These are phyloP conservation scores for Hericium alpestre DNA, from an alignment of 768 basidiomycete genomes.

Conservation along the genomic window DNA sequence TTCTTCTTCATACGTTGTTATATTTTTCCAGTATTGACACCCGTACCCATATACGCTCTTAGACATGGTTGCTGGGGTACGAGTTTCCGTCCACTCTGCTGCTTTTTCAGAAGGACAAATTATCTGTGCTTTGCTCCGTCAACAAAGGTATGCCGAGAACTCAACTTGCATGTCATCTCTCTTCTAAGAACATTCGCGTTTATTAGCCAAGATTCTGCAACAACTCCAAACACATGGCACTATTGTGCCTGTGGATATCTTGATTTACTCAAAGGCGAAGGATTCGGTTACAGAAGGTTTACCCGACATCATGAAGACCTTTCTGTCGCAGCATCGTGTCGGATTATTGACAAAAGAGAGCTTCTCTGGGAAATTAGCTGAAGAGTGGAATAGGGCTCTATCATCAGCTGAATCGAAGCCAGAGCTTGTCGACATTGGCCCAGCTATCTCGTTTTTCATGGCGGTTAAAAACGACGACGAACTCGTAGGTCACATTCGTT, in stretches of 20 bases:
- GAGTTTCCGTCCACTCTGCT: constrained; percentile 94
- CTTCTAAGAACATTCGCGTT: not conserved
- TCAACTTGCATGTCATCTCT: not conserved
- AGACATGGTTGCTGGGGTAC: constrained; percentile 97
- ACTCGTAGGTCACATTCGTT: constrained; percentile 41
- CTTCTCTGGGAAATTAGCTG: constrained; percentile 74
- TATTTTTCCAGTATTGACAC: not conserved
- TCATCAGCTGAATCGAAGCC: constrained; percentile 47
- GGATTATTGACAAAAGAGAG: constrained; percentile 76
- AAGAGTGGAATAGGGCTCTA: constrained; percentile 73
- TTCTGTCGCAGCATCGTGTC: constrained; percentile 51
- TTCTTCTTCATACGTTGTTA: not conserved
- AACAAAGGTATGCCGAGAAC: constrained; percentile 58
- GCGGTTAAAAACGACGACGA: constrained; percentile 89
- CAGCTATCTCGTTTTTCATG: constrained; percentile 68
- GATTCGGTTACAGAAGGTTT: constrained; percentile 68
- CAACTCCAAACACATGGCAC: constrained; percentile 56
- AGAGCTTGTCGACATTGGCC: constrained; percentile 69
- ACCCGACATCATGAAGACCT: constrained; percentile 53
- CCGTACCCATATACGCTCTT: not conserved
- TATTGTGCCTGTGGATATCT: constrained; percentile 60
- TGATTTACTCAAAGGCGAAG: constrained; percentile 71
- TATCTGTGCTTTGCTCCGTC: constrained; percentile 75
- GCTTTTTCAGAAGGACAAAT: constrained; percentile 66
- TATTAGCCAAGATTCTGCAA: constrained; percentile 71